phyloP scores from a whole-genome alignment of 2,329 filamentous ascomycete species.

The Elsinoe arachidis region DNA sequence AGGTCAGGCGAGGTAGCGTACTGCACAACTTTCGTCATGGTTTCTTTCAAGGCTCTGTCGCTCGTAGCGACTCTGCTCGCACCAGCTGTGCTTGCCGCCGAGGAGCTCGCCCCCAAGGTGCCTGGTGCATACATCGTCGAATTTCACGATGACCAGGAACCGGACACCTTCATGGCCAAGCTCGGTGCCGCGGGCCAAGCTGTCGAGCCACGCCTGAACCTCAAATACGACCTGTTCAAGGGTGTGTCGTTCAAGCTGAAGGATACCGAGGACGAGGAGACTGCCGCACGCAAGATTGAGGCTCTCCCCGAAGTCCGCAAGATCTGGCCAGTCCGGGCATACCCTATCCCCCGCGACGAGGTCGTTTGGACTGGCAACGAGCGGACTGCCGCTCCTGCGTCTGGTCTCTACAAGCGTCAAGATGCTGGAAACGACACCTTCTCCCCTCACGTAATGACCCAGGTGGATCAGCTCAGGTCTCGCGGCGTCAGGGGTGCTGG shows the following conservation, averaged over 20 bases:
- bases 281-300: constrained; percentile 18
- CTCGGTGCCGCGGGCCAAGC: constrained; percentile 16
- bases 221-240: constrained; percentile 19
- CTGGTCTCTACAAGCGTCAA: constrained; percentile 17
- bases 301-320: constrained; percentile 19
- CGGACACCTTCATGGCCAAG: constrained; percentile 11
- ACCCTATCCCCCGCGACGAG: constrained; percentile 17
- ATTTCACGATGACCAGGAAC: constrained; percentile 15
- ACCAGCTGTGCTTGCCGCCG: not conserved
- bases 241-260: constrained; percentile 20
- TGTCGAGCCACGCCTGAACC: constrained; percentile 18
- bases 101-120: constrained; percentile 13
- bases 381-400: constrained; percentile 9
- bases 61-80: constrained; percentile 5
- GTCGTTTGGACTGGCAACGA: constrained; percentile 18
- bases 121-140: constrained; percentile 21
- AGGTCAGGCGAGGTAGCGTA: not conserved
- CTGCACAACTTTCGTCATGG: not conserved
- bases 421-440: constrained; percentile 20
- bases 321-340: constrained; percentile 21
- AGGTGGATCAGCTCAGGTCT: constrained; percentile 32
- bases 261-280: constrained; percentile 17
- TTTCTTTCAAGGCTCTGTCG: not conserved
- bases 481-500: constrained; percentile 40
- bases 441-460: constrained; percentile 28